These are phyloP conservation scores for Talaromyces islandicus DNA, from an alignment of 2,329 filamentous ascomycete species.

Conservation along the genomic window DNA sequence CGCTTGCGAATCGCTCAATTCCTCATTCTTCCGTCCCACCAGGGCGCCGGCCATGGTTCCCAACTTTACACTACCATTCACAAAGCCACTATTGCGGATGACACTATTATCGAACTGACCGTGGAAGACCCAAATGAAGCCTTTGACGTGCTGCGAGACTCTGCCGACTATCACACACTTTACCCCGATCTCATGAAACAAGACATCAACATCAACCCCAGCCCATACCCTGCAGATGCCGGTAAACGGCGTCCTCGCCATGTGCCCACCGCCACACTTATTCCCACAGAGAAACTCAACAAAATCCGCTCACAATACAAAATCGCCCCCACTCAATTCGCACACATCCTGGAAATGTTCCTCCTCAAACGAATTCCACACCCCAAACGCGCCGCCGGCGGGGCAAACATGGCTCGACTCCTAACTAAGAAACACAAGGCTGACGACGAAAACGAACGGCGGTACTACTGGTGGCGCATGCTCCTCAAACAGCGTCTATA, in stretches of 20 bases:
- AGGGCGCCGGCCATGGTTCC: slow-evolving; percentile 71
- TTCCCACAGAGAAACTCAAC: slow-evolving; percentile 46
- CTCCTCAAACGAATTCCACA: slow-evolving; percentile 52
- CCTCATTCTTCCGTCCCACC: slow-evolving; percentile 80
- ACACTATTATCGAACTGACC: slow-evolving; percentile 73
- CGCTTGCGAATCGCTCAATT: slow-evolving; percentile 90
- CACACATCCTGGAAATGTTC: slow-evolving; percentile 58
- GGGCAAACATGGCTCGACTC: slow-evolving; percentile 48
- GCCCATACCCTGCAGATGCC: slow-evolving; percentile 30
- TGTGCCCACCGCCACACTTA: slow-evolving; percentile 48
- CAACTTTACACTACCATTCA: slow-evolving; percentile 79
- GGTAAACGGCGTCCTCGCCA: slow-evolving; percentile 30
- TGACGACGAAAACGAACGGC: slow-evolving; percentile 50
- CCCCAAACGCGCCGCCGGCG: slow-evolving; percentile 40
- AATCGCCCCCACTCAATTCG: slow-evolving; percentile 56
- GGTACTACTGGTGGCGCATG: slow-evolving; percentile 61
- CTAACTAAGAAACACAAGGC: slow-evolving; percentile 40
- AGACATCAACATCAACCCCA: slow-evolving; percentile 42
- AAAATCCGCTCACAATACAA: slow-evolving; percentile 49
- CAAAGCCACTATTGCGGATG: slow-evolving; percentile 58
- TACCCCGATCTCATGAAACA: slow-evolving; percentile 45
- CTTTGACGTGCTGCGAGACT: slow-evolving; percentile 60
- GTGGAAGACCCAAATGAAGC: slow-evolving; percentile 84
- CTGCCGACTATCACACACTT: slow-evolving; percentile 54
- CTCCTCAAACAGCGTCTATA: slow-evolving; percentile 59